A percentile compares a stretch with the other conserved stretches of the same genome.
phyloP scores from a whole-genome alignment of 1,284 basidiomycete genomes.

The Cryptococcus depauperatus region DNA sequence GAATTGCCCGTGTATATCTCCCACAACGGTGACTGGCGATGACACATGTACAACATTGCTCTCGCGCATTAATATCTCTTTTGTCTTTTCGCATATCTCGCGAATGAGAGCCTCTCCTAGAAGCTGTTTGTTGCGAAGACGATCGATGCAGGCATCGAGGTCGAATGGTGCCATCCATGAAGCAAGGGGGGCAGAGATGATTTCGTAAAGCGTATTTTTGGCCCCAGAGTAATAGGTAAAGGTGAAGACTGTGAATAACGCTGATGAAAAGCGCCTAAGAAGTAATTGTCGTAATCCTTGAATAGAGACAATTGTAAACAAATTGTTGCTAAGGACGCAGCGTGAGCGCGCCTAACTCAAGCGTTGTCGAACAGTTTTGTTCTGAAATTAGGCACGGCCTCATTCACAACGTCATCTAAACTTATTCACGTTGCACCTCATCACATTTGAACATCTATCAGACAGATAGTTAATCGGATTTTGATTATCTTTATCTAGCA shows the following conservation, averaged over 20 bases:
- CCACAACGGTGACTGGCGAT: slow-evolving; percentile 97
- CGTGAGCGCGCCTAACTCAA: too few species aligned
- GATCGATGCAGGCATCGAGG: slow-evolving; percentile 88
- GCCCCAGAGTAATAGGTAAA: too few species aligned
- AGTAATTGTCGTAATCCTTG: too few species aligned
- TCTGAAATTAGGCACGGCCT: too few species aligned
- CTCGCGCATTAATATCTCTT: slow-evolving; percentile 97
- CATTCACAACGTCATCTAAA: too few species aligned
- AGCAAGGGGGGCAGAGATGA: slow-evolving; percentile 1
- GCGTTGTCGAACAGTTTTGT: too few species aligned
- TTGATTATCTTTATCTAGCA: too few species aligned
- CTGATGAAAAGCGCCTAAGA: neutral
- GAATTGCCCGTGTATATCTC: slow-evolving; percentile 98
- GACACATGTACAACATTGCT: slow-evolving; percentile 97
- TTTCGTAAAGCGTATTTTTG: neutral
- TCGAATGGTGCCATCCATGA: slow-evolving; percentile 75
- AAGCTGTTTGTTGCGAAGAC: slow-evolving; percentile 81
- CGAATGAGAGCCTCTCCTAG: slow-evolving; percentile 83
- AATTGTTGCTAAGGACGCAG: too few species aligned
- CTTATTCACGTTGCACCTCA: too few species aligned
- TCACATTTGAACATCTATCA: too few species aligned
- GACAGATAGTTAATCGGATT: too few species aligned
- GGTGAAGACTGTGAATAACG: neutral
- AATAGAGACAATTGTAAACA: too few species aligned
- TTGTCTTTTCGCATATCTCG: slow-evolving; percentile 97